Conservation (phyloP, 2,329 filamentous ascomycete genomes). For the Drechslerella dactyloides region DNA sequence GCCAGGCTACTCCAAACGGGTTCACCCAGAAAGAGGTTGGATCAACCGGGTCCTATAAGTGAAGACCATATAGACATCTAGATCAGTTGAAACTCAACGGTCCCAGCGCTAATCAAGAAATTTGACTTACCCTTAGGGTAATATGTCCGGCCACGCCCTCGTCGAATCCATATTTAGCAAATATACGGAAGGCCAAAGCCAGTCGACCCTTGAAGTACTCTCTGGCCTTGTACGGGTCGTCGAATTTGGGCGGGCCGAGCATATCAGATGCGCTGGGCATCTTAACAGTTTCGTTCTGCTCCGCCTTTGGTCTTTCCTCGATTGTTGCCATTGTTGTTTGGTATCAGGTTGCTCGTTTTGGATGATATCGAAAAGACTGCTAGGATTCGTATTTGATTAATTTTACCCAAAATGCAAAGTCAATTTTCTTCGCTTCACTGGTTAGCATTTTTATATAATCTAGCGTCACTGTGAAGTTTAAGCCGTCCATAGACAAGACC, state of each 20-base stretch:
- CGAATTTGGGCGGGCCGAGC: slow-evolving; percentile 35
- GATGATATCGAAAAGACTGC: not conserved
- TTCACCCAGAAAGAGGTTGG: slow-evolving; percentile 71
- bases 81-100: too few relatives aligned
- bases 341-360: not conserved
- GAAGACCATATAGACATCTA: too few relatives aligned
- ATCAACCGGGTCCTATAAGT: slow-evolving; percentile 64
- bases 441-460: too few relatives aligned
- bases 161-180: slow-evolving; percentile 66
- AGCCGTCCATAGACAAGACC: too few relatives aligned
- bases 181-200: slow-evolving; percentile 66
- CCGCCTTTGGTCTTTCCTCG: slow-evolving; percentile 34
- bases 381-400: not conserved
- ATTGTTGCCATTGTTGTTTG: not conserved
- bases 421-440: too few relatives aligned
- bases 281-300: slow-evolving; percentile 33
- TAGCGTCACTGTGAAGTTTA: too few relatives aligned
- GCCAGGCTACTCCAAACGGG: slow-evolving; percentile 69
- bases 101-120: too few relatives aligned
- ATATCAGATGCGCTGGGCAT: slow-evolving; percentile 36
- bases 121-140: slow-evolving; percentile 38
- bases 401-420: too few relatives aligned
- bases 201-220: slow-evolving; percentile 65
- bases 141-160: slow-evolving; percentile 64
- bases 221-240: slow-evolving; percentile 54